A percentile compares a stretch with the other conserved stretches of the same genome.
Evolutionary conservation across 2,329 filamentous ascomycete species (phyloP).

Genomic region (Phyllosticta capitalensis): DNA sequence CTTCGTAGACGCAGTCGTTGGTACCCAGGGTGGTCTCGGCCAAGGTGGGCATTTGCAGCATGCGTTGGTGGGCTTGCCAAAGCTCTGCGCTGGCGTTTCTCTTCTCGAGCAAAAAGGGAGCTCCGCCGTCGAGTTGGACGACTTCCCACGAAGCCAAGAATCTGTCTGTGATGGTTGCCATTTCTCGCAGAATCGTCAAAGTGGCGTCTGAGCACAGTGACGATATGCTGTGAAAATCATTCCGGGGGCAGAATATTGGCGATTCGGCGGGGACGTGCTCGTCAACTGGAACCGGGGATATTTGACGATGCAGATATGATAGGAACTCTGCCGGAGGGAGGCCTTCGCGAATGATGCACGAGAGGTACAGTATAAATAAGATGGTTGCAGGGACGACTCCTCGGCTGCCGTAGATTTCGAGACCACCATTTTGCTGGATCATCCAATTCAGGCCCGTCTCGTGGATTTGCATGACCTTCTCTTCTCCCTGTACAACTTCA

Average conservation of each 20-base stretch:
- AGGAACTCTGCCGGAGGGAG: not conserved
- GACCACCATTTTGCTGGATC: not conserved
- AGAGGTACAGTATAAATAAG: not conserved
- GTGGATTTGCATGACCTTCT: conserved; percentile 6
- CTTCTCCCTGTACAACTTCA: conserved; percentile 6
- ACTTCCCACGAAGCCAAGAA: conserved; percentile 2
- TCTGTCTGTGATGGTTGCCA: conserved; percentile 2
- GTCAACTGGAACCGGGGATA: not conserved
- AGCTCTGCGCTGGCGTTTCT: not conserved
- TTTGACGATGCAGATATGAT: not conserved
- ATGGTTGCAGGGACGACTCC: conserved; percentile 4
- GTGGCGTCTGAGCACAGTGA: not conserved
- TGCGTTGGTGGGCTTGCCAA: conserved; percentile 5
- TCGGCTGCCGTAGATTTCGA: not conserved
- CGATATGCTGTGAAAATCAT: conserved; percentile 5
- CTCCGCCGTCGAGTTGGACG: not conserved
- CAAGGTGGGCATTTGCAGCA: not conserved
- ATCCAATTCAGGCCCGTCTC: conserved; percentile 8
- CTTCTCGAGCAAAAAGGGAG: not conserved
- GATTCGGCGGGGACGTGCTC: conserved; percentile 1
- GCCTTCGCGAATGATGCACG: not conserved
- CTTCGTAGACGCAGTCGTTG: conserved; percentile 6
- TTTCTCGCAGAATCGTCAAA: conserved; percentile 5
- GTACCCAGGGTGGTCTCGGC: not conserved
- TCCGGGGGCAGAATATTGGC: conserved; percentile 7